A percentile compares a stretch with the other conserved stretches of the same genome.
These are phyloP conservation scores for Aureobasidium pullulans DNA, from an alignment of 2,329 filamentous ascomycete genomes.

Conservation along the genomic window DNA sequence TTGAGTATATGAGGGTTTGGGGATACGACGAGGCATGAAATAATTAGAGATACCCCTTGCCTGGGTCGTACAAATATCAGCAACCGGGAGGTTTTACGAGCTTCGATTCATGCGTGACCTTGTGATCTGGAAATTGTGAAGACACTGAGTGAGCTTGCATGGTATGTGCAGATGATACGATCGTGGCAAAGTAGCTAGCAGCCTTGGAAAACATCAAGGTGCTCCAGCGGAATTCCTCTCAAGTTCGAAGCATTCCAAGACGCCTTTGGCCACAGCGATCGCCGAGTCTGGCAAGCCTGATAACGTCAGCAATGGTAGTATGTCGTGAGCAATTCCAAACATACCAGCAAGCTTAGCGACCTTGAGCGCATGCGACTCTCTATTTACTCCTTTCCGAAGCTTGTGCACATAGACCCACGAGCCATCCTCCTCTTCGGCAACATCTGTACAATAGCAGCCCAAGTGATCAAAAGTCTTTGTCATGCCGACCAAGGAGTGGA, in stretches of 20 bases:
- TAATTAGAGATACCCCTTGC: constrained; percentile 11
- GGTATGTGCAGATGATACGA: background rate
- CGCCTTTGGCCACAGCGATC: constrained; percentile 57
- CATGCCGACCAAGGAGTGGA: constrained; percentile 76
- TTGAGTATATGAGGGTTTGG: background rate
- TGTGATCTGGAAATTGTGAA: no score
- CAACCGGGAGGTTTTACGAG: background rate
- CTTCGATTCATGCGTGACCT: no score
- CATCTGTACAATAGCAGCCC: constrained; percentile 80
- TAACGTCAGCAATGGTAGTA: constrained; percentile 12
- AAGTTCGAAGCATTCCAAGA: constrained; percentile 39
- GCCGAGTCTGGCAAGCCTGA: constrained; percentile 61
- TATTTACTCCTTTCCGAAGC: constrained; percentile 73
- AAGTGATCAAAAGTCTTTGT: constrained; percentile 53
- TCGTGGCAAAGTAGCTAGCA: no score
- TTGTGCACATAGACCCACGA: constrained; percentile 83
- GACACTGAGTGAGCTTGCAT: background rate
- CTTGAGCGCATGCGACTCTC: constrained; percentile 83
- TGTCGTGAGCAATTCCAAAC: constrained; percentile 1
- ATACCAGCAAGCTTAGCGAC: constrained; percentile 75
- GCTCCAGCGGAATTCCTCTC: background rate
- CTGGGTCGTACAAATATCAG: background rate
- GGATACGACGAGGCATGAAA: background rate
- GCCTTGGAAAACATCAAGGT: background rate
- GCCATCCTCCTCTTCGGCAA: constrained; percentile 59